A percentile compares a stretch with the other conserved stretches of the same genome.
phyloP scores from a whole-genome alignment of 1,284 basidiomycete species.

The Termitomyces sp. region DNA sequence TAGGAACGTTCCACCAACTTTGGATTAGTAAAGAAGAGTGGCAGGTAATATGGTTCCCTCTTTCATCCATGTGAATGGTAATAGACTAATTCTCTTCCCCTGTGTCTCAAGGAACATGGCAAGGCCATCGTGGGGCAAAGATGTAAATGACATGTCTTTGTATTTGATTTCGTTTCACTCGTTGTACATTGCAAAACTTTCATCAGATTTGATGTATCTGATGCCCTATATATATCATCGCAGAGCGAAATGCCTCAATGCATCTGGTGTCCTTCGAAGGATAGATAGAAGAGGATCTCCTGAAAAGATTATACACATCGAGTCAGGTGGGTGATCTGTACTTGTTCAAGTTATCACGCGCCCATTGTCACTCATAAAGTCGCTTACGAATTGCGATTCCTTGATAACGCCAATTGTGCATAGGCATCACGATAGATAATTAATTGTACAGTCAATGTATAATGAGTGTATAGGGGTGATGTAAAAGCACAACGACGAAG shows the following conservation, averaged over 20 bases:
- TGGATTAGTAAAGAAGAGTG: slow-evolving; percentile 94
- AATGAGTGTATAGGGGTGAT: slow-evolving; percentile 22
- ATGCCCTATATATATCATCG: background rate
- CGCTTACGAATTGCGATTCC: background rate
- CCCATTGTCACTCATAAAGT: background rate
- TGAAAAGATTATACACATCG: background rate
- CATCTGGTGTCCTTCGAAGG: no score
- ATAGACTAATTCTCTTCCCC: background rate
- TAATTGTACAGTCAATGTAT: slow-evolving; percentile 8
- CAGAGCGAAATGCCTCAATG: background rate
- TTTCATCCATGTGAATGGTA: background rate
- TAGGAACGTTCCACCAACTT: slow-evolving; percentile 95
- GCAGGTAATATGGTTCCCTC: slow-evolving; percentile 51
- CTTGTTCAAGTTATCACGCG: no score
- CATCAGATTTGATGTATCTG: background rate
- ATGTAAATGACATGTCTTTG: slow-evolving; percentile 55
- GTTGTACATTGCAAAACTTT: background rate
- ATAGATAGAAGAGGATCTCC: background rate
- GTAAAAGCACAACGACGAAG: slow-evolving; percentile 18
- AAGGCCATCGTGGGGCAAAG: slow-evolving; percentile 71
- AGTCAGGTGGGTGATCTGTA: background rate
- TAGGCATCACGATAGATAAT: background rate
- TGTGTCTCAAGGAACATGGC: slow-evolving; percentile 60
- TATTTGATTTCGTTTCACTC: background rate
- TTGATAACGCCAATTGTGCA: background rate